A percentile compares a stretch with the other conserved stretches of the same genome.
phyloP scores from a whole-genome alignment of 2,329 filamentous ascomycete genomes.

The Aspergillus versicolor region DNA sequence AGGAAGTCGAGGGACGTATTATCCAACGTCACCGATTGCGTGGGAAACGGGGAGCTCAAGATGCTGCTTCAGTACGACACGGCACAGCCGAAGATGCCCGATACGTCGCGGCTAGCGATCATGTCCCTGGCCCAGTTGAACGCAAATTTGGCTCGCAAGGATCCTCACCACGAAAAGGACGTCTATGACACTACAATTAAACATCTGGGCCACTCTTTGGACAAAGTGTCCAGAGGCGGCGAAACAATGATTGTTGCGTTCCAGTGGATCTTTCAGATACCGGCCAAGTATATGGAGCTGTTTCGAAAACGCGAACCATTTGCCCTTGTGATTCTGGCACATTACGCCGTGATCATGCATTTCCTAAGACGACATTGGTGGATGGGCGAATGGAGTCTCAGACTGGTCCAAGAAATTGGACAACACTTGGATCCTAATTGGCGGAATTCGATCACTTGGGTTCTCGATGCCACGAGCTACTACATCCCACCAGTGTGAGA shows the following conservation, averaged over 20 bases:
- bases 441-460: constrained; percentile 32
- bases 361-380: constrained; percentile 66
- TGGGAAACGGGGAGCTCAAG: constrained; percentile 27
- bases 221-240: constrained; percentile 30
- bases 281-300: constrained; percentile 58
- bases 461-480: constrained; percentile 34
- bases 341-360: constrained; percentile 53
- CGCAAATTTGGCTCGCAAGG: constrained; percentile 17
- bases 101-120: constrained; percentile 33
- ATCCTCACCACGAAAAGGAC: constrained; percentile 27
- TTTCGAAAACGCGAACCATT: constrained; percentile 39
- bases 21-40: constrained; percentile 21
- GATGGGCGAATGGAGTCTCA: constrained; percentile 64
- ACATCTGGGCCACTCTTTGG: constrained; percentile 26
- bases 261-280: constrained; percentile 62
- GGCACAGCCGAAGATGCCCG: constrained; percentile 31
- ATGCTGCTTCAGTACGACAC: constrained; percentile 26
- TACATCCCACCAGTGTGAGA: constrained; percentile 21
- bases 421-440: constrained; percentile 27
- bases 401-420: constrained; percentile 63
- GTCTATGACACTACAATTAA: constrained; percentile 28
- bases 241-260: constrained; percentile 38
- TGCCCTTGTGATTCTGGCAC: constrained; percentile 44
- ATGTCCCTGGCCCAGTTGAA: constrained; percentile 28
- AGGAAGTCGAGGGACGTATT: constrained; percentile 31